These are phyloP conservation scores for Wilhelminamyces savonicus DNA, from an alignment of 805 yeast genomes.

Conservation along the genomic window DNA sequence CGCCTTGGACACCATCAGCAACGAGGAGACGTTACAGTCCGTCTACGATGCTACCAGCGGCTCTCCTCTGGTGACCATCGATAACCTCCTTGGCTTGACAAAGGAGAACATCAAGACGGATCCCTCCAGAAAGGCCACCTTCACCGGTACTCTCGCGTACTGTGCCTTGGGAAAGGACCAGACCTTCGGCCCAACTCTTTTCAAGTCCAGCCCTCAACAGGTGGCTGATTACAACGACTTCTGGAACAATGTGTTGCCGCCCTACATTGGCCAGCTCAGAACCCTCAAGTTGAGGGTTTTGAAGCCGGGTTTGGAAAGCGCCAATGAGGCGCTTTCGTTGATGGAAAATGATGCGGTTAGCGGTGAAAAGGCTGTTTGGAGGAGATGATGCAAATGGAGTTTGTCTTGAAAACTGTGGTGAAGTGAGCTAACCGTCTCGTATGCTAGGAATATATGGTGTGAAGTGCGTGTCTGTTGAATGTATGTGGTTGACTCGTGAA, in stretches of 20 bases:
- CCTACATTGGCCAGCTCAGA: slow-evolving; percentile 1
- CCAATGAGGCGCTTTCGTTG: slow-evolving; percentile 31
- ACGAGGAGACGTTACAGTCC: slow-evolving; percentile 16
- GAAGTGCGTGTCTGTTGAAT: too few relatives aligned
- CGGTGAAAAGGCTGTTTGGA: slow-evolving; percentile 41
- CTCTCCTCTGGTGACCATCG: slow-evolving; percentile 9
- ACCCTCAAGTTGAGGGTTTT: slow-evolving; percentile 5
- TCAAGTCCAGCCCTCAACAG: too few relatives aligned
- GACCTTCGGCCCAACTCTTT: too few relatives aligned
- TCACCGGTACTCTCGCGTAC: slow-evolving; percentile 5
- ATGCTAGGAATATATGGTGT: too few relatives aligned
- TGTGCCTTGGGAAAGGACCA: too few relatives aligned
- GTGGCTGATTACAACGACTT: background rate
- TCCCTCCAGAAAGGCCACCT: slow-evolving; percentile 2
- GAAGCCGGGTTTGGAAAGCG: slow-evolving; percentile 4
- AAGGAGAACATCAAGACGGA: background rate
- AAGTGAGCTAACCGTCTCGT: too few relatives aligned
- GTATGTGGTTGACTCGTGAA: too few relatives aligned
- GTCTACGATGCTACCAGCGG: slow-evolving; percentile 24
- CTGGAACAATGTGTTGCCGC: slow-evolving; percentile 3
- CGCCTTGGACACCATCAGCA: slow-evolving; percentile 26
- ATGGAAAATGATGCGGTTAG: slow-evolving; percentile 33
- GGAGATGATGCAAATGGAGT: too few relatives aligned
- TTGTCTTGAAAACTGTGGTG: too few relatives aligned
- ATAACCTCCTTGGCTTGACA: slow-evolving; percentile 4